Percentiles rank a stretch among this genome's conserved stretches.
These are phyloP conservation scores for Penicillium paneum DNA, from an alignment of 2,329 filamentous ascomycete species.

Conservation along the genomic window DNA sequence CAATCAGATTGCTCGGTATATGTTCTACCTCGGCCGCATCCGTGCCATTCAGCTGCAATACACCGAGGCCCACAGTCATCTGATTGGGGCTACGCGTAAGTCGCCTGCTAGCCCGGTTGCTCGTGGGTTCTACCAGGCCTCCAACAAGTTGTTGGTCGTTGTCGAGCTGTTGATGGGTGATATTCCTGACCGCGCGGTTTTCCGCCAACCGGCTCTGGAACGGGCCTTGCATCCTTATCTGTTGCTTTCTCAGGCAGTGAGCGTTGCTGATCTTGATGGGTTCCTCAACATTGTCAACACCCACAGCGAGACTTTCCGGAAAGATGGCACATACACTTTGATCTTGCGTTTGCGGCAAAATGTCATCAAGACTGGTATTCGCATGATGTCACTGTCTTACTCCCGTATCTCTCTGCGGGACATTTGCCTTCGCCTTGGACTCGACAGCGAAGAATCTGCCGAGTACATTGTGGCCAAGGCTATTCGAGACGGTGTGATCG, in stretches of 20 bases:
- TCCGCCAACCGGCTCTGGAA: constrained; percentile 85
- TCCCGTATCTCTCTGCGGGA: constrained; percentile 94
- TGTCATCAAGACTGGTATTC: constrained; percentile 98
- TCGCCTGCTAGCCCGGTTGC: constrained; percentile 86
- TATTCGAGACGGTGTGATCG: constrained; percentile 94
- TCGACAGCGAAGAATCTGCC: constrained; percentile 93
- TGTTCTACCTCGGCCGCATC: constrained; percentile 96
- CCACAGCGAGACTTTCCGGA: constrained; percentile 80
- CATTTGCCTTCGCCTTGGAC: constrained; percentile 90
- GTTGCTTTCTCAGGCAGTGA: constrained; percentile 87
- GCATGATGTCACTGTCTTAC: constrained; percentile 98
- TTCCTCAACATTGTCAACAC: constrained; percentile 84
- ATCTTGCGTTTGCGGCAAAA: constrained; percentile 95
- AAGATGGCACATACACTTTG: constrained; percentile 91
- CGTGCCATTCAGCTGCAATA: constrained; percentile 94
- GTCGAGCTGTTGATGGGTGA: constrained; percentile 98
- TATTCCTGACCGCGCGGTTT: constrained; percentile 90
- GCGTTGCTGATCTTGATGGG: constrained; percentile 91
- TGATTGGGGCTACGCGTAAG: constrained; percentile 91
- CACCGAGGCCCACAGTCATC: constrained; percentile 91
- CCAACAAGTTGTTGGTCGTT: constrained; percentile 92
- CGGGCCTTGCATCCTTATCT: constrained; percentile 88
- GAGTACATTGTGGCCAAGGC: constrained; percentile 99
- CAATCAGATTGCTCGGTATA: constrained; percentile 94
- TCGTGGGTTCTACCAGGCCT: constrained; percentile 90